Evolutionary conservation across 1,284 basidiomycete genomes (phyloP).

Genomic region (Xerocomus cyaneibrunnescens): DNA sequence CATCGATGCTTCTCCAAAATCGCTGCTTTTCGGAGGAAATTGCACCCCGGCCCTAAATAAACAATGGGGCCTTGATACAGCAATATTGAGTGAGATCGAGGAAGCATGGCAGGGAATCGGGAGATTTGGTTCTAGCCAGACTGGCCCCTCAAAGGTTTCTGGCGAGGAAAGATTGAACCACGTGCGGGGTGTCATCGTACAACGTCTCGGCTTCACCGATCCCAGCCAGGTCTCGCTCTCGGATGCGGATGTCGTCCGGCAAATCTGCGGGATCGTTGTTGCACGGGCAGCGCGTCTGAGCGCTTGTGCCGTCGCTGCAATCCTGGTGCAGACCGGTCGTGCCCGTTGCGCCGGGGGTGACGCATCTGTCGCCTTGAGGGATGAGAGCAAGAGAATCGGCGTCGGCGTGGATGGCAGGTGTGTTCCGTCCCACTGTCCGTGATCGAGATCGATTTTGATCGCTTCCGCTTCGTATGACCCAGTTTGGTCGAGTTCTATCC

Average conservation of each 20-base stretch:
- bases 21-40: slow-evolving; percentile 80
- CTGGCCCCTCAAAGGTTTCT: not conserved
- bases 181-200: slow-evolving; percentile 59
- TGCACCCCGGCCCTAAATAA: slow-evolving; percentile 74
- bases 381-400: slow-evolving; percentile 54
- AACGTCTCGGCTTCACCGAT: slow-evolving; percentile 61
- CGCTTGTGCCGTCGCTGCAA: slow-evolving; percentile 84
- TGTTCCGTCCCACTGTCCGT: slow-evolving; percentile 23
- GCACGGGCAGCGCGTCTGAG: slow-evolving; percentile 83
- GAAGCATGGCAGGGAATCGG: slow-evolving; percentile 58
- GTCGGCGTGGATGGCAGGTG: slow-evolving; percentile 90
- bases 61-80: slow-evolving; percentile 94
- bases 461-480: not conserved
- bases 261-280: slow-evolving; percentile 77
- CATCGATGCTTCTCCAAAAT: slow-evolving; percentile 73
- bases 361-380: slow-evolving; percentile 32
- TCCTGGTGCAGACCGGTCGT: slow-evolving; percentile 79
- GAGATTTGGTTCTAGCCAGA: slow-evolving; percentile 17
- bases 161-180: slow-evolving; percentile 40
- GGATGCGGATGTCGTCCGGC: slow-evolving; percentile 81
- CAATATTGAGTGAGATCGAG: slow-evolving; percentile 88
- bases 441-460: slow-evolving; percentile 1
- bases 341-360: slow-evolving; percentile 44
- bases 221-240: slow-evolving; percentile 47
- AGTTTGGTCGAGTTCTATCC: slow-evolving; percentile 93